A percentile compares a stretch with the other conserved stretches of the same genome.
These are phyloP conservation scores for Thecaphora thlaspeos DNA, from an alignment of 1,284 basidiomycete genomes.

Conservation along the genomic window DNA sequence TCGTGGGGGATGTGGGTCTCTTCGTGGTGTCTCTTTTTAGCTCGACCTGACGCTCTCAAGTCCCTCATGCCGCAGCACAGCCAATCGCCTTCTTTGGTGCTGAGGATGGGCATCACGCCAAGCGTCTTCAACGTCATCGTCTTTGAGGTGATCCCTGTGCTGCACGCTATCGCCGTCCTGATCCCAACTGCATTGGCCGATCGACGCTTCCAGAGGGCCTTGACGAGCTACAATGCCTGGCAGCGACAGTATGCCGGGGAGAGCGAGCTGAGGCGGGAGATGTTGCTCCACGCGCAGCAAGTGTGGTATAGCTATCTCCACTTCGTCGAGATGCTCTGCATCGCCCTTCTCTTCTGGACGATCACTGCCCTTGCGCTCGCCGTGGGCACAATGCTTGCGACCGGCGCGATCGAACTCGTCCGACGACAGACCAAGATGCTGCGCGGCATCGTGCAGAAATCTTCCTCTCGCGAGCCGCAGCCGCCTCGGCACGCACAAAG, in stretches of 20 bases:
- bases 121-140: constrained; percentile 15
- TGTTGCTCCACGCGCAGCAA: constrained; percentile 21
- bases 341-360: constrained; percentile 15
- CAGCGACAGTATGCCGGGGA: no score
- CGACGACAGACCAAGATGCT: constrained; percentile 13
- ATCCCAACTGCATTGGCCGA: no score
- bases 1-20: no score
- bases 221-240: no score
- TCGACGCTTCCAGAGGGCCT: no score
- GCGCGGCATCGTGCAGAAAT: constrained; percentile 17
- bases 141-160: constrained; percentile 3
- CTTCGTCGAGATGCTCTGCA: constrained; percentile 1
- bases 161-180: no score
- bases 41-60: constrained; percentile 20
- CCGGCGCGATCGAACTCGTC: constrained; percentile 10
- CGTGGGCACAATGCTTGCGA: constrained; percentile 10
- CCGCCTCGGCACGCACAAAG: no score
- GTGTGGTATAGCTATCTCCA: constrained; percentile 13
- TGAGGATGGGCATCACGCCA: constrained; percentile 20
- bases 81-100: not conserved
- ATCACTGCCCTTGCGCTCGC: constrained; percentile 11
- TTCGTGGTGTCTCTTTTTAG: constrained; percentile 19
- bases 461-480: constrained; percentile 12
- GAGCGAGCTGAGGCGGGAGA: constrained; percentile 6
- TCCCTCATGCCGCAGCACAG: constrained; percentile 9